phyloP scores from a whole-genome alignment of 768 basidiomycete species.

The Roridomyces roridus region DNA sequence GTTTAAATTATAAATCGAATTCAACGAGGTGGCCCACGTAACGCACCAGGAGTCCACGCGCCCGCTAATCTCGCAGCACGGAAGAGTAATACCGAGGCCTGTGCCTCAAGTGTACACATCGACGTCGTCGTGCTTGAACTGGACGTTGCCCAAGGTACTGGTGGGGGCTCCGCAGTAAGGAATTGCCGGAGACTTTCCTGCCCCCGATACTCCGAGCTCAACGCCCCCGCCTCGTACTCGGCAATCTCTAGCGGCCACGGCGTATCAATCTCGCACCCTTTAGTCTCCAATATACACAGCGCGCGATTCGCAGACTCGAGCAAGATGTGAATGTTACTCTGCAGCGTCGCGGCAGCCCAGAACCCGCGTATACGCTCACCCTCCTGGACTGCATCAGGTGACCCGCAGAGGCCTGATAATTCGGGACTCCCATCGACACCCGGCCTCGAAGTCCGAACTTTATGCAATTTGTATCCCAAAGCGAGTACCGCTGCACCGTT shows the following conservation, averaged over 20 bases:
- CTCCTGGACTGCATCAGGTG: conserved; percentile 20
- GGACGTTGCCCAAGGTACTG: too few relatives aligned
- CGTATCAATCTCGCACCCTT: conserved; percentile 22
- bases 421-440: too few relatives aligned
- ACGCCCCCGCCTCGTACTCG: conserved; percentile 8
- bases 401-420: neutral
- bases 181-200: conserved; percentile 9
- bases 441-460: conserved; percentile 7
- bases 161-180: neutral
- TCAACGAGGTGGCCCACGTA: too few relatives aligned
- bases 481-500: conserved; percentile 19
- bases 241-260: conserved; percentile 25
- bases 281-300: conserved; percentile 22
- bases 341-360: conserved; percentile 19
- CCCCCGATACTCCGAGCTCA: neutral
- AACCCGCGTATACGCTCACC: conserved; percentile 27
- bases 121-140: neutral
- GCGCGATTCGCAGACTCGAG: neutral
- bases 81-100: conserved; percentile 14
- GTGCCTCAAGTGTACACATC: conserved; percentile 2
- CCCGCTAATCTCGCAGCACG: conserved; percentile 7
- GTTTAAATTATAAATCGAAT: neutral
- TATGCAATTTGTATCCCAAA: conserved; percentile 7
- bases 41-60: conserved; percentile 1
- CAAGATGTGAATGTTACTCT: conserved; percentile 11